phyloP scores from a whole-genome alignment of 345 rosid species.

The Eucalyptus coolabah region DNA sequence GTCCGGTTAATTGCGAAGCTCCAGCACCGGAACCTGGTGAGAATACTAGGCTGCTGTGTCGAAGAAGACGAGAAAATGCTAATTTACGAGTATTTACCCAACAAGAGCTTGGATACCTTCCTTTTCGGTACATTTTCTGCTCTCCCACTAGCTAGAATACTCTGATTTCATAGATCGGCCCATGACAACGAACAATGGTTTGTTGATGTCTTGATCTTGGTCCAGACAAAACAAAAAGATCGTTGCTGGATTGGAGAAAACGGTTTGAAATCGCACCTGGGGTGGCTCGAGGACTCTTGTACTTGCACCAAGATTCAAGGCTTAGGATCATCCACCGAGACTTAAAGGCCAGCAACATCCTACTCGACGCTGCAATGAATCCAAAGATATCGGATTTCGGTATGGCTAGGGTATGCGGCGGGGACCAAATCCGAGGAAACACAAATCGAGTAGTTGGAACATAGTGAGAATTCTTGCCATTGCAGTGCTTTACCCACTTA shows the following conservation, averaged over 20 bases:
- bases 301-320: conserved; percentile 71
- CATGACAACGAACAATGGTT: no score
- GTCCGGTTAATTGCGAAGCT: conserved; percentile 14
- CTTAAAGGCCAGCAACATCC: conserved; percentile 52
- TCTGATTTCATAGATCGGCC: neutral
- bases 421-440: conserved; percentile 31
- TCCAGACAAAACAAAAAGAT: neutral
- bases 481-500: neutral
- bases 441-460: conserved; percentile 64
- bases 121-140: conserved; percentile 9
- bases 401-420: conserved; percentile 48
- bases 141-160: neutral
- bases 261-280: conserved; percentile 44
- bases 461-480: conserved; percentile 26
- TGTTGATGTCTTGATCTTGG: neutral
- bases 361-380: conserved; percentile 33
- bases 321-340: conserved; percentile 68
- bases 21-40: conserved; percentile 26
- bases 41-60: conserved; percentile 16
- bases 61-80: conserved; percentile 20
- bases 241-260: conserved; percentile 32
- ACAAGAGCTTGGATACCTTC: conserved; percentile 26
- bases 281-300: conserved; percentile 55
- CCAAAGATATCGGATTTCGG: conserved; percentile 74
- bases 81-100: conserved; percentile 23